phyloP scores from a whole-genome alignment of 129 eudicot genomes.

The Pulicaria dysenterica region DNA sequence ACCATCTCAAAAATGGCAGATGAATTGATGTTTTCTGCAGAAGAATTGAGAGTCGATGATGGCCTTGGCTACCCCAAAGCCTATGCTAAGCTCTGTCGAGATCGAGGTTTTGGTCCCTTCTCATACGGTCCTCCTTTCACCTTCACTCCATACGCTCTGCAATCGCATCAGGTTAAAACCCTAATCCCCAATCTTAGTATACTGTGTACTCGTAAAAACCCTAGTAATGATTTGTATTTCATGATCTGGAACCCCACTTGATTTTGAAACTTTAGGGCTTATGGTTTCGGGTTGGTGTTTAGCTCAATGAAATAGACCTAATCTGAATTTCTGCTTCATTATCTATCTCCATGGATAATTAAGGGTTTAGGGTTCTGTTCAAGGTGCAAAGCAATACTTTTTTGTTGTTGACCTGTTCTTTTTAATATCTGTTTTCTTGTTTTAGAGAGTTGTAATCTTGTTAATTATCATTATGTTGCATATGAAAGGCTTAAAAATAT shows the following conservation, averaged over 20 bases:
- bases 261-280: constrained; percentile 10
- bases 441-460: not conserved
- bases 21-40: constrained; percentile 56
- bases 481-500: constrained; percentile 1
- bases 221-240: not conserved
- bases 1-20: constrained; percentile 48
- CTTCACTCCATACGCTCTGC: constrained; percentile 62
- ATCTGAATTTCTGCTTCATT: too few relatives aligned
- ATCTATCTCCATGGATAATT: not conserved
- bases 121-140: constrained; percentile 81
- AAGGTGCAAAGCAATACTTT: too few relatives aligned
- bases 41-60: constrained; percentile 65
- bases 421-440: not conserved
- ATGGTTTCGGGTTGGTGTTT: not conserved
- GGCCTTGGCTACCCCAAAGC: constrained; percentile 86
- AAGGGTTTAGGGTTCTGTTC: not conserved
- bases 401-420: too few relatives aligned
- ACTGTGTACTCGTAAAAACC: not conserved
- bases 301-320: not conserved
- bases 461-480: not conserved
- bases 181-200: not conserved
- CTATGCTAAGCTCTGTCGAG: constrained; percentile 71
- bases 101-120: constrained; percentile 66
- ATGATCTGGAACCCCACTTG: not conserved
- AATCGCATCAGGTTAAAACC: constrained; percentile 52